These are phyloP conservation scores for Kickxella alabastrina DNA, from an alignment of 192 early-diverging fungal genomes.

Conservation along the genomic window DNA sequence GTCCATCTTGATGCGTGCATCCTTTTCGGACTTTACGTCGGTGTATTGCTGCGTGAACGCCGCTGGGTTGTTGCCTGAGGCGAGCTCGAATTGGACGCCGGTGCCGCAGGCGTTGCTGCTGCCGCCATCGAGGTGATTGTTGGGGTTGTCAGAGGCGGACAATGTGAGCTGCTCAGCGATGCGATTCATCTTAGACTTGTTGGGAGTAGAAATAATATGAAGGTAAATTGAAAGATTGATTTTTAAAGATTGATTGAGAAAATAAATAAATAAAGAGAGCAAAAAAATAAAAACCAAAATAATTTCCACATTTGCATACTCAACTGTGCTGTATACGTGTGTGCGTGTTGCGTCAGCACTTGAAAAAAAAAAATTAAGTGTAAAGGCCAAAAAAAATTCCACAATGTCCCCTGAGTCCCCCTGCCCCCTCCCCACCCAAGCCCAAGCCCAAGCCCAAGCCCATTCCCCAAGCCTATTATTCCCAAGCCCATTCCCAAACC, in stretches of 20 bases:
- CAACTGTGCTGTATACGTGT: no score
- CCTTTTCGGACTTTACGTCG: slow-evolving; percentile 64
- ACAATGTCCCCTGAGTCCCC: no score
- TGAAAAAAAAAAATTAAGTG: no score
- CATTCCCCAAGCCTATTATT: background rate
- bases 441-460: background rate
- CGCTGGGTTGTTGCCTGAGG: slow-evolving; percentile 62
- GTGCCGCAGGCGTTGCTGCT: no score
- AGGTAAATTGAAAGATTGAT: no score
- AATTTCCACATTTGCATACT: no score
- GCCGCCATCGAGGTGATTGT: background rate
- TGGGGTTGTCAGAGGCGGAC: no score
- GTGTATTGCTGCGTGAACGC: slow-evolving; percentile 83
- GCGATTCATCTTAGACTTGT: slow-evolving; percentile 40
- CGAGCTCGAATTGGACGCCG: slow-evolving; percentile 32
- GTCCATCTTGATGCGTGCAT: slow-evolving; percentile 82
- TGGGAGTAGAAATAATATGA: no score
- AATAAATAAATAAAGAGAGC: no score
- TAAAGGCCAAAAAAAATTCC: background rate
- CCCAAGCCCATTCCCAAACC: background rate
- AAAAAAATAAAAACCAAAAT: no score
- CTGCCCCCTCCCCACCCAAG: no score
- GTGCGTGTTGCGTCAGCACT: no score
- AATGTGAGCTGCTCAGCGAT: slow-evolving; percentile 23
- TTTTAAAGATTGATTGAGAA: background rate